phyloP scores from a whole-genome alignment of 768 basidiomycete genomes.

The Kwoniella sp. region DNA sequence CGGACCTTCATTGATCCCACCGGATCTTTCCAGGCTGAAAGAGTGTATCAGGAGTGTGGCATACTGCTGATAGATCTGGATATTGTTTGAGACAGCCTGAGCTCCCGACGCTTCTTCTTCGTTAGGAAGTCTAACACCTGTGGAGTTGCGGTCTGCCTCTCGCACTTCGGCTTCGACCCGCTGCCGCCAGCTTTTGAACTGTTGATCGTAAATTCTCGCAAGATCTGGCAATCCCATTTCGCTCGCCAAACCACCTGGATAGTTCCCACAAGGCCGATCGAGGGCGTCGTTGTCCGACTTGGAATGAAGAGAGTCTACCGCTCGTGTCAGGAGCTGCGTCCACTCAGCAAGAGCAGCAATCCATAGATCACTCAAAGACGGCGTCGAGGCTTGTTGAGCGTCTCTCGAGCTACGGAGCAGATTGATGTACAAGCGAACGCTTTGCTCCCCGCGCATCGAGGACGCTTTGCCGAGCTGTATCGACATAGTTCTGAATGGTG shows the following conservation, averaged over 20 bases:
- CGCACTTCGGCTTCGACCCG: background rate
- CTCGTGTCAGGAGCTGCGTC: conserved; percentile 37
- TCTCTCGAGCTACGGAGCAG: conserved; percentile 9
- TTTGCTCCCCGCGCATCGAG: conserved; percentile 30
- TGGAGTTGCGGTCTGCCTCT: background rate
- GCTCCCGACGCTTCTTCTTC: background rate
- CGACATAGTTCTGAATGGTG: conserved; percentile 26
- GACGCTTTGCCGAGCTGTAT: conserved; percentile 41
- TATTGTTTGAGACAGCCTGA: background rate
- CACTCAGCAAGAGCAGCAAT: conserved; percentile 39
- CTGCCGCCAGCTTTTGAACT: background rate
- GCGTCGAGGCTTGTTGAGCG: background rate
- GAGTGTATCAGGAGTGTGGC: conserved; percentile 34
- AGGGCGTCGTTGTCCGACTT: background rate
- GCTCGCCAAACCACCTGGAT: background rate
- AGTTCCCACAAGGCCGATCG: background rate
- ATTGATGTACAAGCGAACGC: conserved; percentile 24
- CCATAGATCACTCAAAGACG: conserved; percentile 28
- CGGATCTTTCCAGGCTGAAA: conserved; percentile 30
- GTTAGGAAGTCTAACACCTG: background rate
- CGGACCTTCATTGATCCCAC: conserved; percentile 4
- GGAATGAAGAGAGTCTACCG: conserved; percentile 21
- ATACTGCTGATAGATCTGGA: conserved; percentile 38
- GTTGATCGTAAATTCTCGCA: conserved; percentile 2
- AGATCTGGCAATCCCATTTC: background rate